Percentiles rank a stretch among this genome's conserved stretches.
These are phyloP conservation scores for Blastobotrys arbuscula DNA, from an alignment of 1,139 yeast genomes.

Conservation along the genomic window DNA sequence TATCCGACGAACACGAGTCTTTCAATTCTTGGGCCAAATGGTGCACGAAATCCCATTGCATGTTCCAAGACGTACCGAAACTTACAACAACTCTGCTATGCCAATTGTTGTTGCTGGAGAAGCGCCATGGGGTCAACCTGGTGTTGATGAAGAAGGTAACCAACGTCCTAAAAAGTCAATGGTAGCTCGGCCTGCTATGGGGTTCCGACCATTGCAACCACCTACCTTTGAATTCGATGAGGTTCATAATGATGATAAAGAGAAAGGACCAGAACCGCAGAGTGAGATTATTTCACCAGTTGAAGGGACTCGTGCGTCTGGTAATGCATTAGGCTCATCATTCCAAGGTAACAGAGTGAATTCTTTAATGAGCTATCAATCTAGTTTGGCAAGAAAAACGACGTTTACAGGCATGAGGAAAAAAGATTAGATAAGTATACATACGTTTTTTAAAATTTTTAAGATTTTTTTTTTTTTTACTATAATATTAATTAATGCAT, in stretches of 20 bases:
- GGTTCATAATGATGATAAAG: neutral
- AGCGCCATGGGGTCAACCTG: constrained; percentile 10
- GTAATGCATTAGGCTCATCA: neutral
- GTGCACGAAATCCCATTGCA: constrained; percentile 34
- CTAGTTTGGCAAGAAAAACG: constrained; percentile 4
- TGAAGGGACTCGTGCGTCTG: constrained; percentile 2
- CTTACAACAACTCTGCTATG: constrained; percentile 32
- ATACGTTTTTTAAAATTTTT: neutral
- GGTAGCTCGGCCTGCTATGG: constrained; percentile 1
- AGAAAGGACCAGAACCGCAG: neutral
- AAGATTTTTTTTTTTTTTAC: neutral
- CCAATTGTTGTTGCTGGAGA: constrained; percentile 25
- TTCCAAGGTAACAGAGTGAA: constrained; percentile 5
- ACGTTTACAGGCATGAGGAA: constrained; percentile 9
- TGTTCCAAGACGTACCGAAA: constrained; percentile 34
- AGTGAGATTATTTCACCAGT: neutral
- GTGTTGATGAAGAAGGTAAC: constrained; percentile 2
- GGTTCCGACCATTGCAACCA: neutral
- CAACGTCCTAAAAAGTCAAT: neutral
- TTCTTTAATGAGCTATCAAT: constrained; percentile 5
- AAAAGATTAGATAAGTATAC: neutral
- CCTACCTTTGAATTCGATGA: constrained; percentile 7
- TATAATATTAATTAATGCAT: constrained; percentile 10
- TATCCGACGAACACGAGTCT: constrained; percentile 29
- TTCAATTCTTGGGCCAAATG: constrained; percentile 31